Conservation (phyloP, 345 rosid species). For the Pugionium dolabratum region DNA sequence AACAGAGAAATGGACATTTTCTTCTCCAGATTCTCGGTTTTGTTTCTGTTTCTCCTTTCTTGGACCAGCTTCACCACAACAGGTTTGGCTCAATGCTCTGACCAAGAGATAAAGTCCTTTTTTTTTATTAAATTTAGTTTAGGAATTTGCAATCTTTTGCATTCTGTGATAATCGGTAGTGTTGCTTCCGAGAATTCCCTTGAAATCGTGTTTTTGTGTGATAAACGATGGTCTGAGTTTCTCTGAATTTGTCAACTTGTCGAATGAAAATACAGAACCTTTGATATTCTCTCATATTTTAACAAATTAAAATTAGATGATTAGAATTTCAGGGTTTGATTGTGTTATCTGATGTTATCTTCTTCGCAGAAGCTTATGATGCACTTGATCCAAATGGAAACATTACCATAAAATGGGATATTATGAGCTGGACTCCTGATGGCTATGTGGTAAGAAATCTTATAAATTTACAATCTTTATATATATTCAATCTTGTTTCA, state of each 20-base stretch:
- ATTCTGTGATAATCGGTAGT: constrained; percentile 12
- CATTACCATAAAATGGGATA: constrained; percentile 93
- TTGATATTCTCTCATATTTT: neutral
- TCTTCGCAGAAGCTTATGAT: constrained; percentile 71
- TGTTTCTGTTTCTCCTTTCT: constrained; percentile 48
- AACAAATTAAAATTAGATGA: neutral
- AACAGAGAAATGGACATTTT: constrained; percentile 45
- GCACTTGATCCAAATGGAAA: constrained; percentile 87
- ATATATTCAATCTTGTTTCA: neutral
- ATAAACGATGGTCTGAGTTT: no score
- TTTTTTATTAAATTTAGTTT: neutral
- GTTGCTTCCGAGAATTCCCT: neutral
- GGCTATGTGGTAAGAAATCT: constrained; percentile 72
- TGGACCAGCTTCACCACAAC: constrained; percentile 47
- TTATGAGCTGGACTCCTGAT: constrained; percentile 78
- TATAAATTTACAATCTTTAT: neutral
- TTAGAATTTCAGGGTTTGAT: neutral
- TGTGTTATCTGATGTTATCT: constrained; percentile 22
- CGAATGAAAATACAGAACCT: neutral
- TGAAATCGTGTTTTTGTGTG: neutral
- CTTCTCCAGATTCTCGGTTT: constrained; percentile 34
- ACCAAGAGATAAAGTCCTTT: neutral
- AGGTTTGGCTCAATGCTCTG: constrained; percentile 46
- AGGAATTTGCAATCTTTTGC: constrained; percentile 7
- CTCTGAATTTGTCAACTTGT: neutral